These are phyloP conservation scores for Chalciporus sp. DNA, from an alignment of 1,284 basidiomycete genomes.

Conservation along the genomic window DNA sequence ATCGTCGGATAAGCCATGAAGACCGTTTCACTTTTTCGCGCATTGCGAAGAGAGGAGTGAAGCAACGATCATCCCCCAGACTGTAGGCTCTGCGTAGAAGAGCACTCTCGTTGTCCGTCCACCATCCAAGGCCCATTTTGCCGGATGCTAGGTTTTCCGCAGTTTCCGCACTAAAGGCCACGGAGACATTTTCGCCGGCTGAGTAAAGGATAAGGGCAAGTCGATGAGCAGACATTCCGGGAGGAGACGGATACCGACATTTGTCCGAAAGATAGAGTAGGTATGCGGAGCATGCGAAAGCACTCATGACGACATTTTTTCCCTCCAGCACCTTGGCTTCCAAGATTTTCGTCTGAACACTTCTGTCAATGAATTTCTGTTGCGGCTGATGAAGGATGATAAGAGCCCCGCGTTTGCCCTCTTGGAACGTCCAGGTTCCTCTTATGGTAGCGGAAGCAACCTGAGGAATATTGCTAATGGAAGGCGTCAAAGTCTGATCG, in stretches of 20 bases:
- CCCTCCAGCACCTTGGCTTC: too few species aligned
- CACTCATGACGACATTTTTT: too few species aligned
- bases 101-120: constrained; percentile 8
- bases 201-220: too few species aligned
- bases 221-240: background rate
- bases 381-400: too few species aligned
- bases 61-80: background rate
- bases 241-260: constrained; percentile 2
- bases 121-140: too few species aligned
- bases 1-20: too few species aligned
- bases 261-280: constrained; percentile 21
- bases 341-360: too few species aligned
- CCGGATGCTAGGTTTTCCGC: too few species aligned
- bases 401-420: constrained; percentile 8
- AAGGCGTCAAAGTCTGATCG: too few species aligned
- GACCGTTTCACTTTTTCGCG: too few species aligned
- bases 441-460: constrained; percentile 13
- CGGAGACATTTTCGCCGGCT: constrained; percentile 13
- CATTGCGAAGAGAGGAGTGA: constrained; percentile 17
- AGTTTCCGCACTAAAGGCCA: background rate
- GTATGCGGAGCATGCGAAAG: constrained; percentile 20
- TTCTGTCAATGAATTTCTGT: too few species aligned
- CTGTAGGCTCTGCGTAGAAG: constrained; percentile 12
- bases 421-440: constrained; percentile 19
- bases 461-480: constrained; percentile 5